Conservation (phyloP, 169 alveolate species). For the Prorocentrum cordatum region DNA sequence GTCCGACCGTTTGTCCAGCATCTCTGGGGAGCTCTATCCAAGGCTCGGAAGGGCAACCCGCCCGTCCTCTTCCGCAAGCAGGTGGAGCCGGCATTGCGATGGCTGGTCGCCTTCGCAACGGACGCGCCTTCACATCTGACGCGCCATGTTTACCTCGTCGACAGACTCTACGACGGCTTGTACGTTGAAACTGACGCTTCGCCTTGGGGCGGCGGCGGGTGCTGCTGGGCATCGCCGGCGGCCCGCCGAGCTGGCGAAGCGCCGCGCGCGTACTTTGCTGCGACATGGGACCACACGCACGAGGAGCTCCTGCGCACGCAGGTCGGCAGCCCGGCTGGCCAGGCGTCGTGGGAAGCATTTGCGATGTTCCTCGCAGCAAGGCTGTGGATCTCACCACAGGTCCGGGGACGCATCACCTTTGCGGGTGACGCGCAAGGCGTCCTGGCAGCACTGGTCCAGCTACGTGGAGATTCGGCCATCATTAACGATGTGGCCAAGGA, state of each 20-base stretch:
- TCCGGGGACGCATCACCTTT: not conserved
- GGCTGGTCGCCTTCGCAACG: not conserved
- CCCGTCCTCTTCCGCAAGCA: not conserved
- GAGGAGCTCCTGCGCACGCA: not conserved
- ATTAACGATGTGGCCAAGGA: not conserved
- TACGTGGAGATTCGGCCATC: not conserved
- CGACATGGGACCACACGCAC: not conserved
- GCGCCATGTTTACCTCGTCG: too few relatives aligned
- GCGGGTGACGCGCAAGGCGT: not conserved
- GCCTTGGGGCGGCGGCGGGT: slow-evolving; percentile 27
- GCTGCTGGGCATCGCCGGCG: too few relatives aligned
- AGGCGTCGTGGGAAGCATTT: slow-evolving; percentile 8
- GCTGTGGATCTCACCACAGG: not conserved
- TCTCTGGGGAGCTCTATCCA: not conserved
- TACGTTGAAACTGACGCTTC: not conserved
- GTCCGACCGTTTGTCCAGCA: not conserved
- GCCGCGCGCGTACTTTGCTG: not conserved
- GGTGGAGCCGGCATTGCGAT: not conserved
- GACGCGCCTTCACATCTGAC: not conserved
- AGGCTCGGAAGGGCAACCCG: too few relatives aligned
- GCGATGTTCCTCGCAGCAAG: not conserved
- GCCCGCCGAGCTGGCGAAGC: not conserved
- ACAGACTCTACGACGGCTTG: not conserved
- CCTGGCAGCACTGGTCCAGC: not conserved
- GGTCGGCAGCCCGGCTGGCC: not conserved